Base-by-base conservation (phyloP, 225 moss, liverwort and hornwort species). In the Ulota crispa region DNA sequence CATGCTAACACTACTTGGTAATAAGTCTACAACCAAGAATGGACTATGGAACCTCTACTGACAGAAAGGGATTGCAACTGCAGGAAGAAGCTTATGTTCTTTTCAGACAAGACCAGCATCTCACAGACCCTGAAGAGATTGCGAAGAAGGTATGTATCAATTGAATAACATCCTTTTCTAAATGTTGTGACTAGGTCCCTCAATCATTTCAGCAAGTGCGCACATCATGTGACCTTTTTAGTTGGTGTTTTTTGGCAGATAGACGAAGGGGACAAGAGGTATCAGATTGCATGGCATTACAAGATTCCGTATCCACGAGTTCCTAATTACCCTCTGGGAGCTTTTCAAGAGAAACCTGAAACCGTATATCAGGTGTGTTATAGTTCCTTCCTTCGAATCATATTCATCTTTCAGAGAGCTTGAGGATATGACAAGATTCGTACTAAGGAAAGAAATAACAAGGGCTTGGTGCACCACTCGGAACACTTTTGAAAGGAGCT, bases 281-380 rank as follows among this genome's bases (percentile, higher is more conserved):
- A 91, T 78, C 94, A 98, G 69, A 90, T 98, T 80, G 98, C 85
- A 27, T 98, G 98, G 95, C 95, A 95, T 87, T 98, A 98, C 83
- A 98, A 95, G 77, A 98, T 98, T 83, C 98, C 98, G 20, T 98
- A 95, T 86, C 98, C 98, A 59, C 87, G 98, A 32, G 85, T 98
- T 56, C 92, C 91, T 73, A 98, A 98, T 86, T 84, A 94, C 73
- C 88, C 95, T n/a, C 79, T 87, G 32, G 98, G 98, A 70, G 66
- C 93, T 24, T 73, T 93, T 23, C 89, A 92, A 73, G 95, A 98
- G 75, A 98, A 93, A 20, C 91, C 93, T 81, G 89, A 89, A 81
- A 76, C 73, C 76, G 84, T 73, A n/a, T 89, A 91, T 59, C 86
- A 95, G 97, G 97, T 95, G 68, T 73, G 77, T 64, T 69, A 36